phyloP scores from a whole-genome alignment of 1,139 yeast genomes.

The Hanseniaspora gamundiae region DNA sequence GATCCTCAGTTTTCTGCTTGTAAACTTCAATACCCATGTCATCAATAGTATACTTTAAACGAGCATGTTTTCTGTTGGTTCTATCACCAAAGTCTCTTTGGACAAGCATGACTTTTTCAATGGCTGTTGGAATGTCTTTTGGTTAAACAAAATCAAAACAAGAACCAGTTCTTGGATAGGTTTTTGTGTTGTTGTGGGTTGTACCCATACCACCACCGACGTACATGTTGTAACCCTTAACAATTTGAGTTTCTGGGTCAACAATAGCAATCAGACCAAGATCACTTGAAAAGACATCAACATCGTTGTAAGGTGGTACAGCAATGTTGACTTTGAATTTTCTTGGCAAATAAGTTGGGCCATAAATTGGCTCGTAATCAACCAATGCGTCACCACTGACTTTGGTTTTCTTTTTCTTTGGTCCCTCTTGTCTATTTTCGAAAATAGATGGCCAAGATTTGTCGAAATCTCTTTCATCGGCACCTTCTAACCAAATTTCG shows the following conservation, averaged over 20 bases:
- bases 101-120: constrained; percentile 86
- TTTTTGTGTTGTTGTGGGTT: constrained; percentile 91
- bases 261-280: constrained; percentile 86
- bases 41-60: constrained; percentile 93
- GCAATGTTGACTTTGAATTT: constrained; percentile 92
- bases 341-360: constrained; percentile 83
- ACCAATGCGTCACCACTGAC: constrained; percentile 82
- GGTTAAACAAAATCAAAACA: constrained; percentile 63
- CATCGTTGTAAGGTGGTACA: constrained; percentile 94
- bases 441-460: constrained; percentile 59
- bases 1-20: constrained; percentile 70
- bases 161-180: constrained; percentile 92
- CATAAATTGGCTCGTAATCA: constrained; percentile 80
- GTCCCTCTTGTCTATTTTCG: constrained; percentile 66
- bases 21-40: constrained; percentile 78
- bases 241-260: constrained; percentile 43
- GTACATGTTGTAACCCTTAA: constrained; percentile 68
- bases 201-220: constrained; percentile 99
- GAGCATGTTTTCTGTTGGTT: constrained; percentile 92
- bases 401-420: constrained; percentile 64
- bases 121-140: constrained; percentile 61
- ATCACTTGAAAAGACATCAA: constrained; percentile 93
- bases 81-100: constrained; percentile 96
- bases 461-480: constrained; percentile 58
- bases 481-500: constrained; percentile 90